Base-by-base conservation (phyloP, 2,329 filamentous ascomycete species). In the Alternaria incomplexa region DNA sequence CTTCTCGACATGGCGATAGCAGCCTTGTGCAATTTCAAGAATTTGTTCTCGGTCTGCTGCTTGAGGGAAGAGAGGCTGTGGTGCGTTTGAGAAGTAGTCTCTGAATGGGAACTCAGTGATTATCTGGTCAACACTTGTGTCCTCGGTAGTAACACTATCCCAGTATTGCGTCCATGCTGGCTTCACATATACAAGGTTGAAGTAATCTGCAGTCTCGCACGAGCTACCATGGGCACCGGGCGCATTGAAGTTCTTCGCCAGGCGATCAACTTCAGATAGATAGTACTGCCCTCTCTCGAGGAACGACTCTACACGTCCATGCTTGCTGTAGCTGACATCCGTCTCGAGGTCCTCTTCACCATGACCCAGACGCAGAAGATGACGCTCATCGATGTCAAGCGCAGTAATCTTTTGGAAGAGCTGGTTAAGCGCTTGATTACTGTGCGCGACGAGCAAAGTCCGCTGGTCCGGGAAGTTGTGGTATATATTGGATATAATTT, bases 401-500 rank as follows among this genome's bases (percentile, higher is more conserved):
- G 91, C 92, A n/a, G 95, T 91, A 65, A 99, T 99, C 83, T 99
- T 99, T 73, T 96, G 92, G 82, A 99, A 99, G 2, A 99, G 85
- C 78, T 99, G 96, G 75, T 99, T 99, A 10, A 99, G 84, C 3
- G 96, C 96, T 79, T 99, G 96, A 76, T 99, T 99, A 81, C 95
- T 98, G 79, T 99, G 96, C 5, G 96, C 96, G 67, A 99, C 89
- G 44, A 99, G 88, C 17, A 99, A 83, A 0, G 96, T 99, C 71
- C 93, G 91, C 79, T 99, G 93, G 67, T 90, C 86, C 8, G 96
- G 94, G 77, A 97, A 99, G 81, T 98, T 97, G 83, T 98, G 95
- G 77, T 99, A 99, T 71, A 99, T 91, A 79, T 98, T 97, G 83
- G 93, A 97, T 82, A 99, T 99, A 77, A 98, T 96, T 80, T 99